Evolutionary conservation across 2,329 filamentous ascomycete genomes (phyloP).

Genomic region (Stagonosporopsis chrysanthemi): DNA sequence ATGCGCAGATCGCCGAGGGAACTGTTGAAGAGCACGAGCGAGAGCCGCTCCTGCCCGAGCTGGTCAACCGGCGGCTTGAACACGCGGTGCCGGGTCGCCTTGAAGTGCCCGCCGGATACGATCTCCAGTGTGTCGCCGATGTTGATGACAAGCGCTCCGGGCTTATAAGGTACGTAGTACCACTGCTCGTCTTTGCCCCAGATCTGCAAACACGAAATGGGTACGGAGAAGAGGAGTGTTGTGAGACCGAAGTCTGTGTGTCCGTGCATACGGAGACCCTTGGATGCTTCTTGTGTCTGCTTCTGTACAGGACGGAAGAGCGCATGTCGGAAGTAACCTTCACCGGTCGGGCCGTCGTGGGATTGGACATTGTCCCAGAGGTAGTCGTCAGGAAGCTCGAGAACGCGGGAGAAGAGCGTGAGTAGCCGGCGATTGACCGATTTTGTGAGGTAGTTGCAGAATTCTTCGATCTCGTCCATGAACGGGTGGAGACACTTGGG

Average conservation of each 20-base stretch:
- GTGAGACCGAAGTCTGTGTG: constrained; percentile 39
- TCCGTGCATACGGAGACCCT: constrained; percentile 44
- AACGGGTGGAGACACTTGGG: constrained; percentile 59
- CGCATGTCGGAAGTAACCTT: constrained; percentile 36
- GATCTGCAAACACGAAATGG: constrained; percentile 37
- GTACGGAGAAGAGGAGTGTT: constrained; percentile 35
- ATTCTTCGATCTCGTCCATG: constrained; percentile 59
- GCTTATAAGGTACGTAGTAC: constrained; percentile 38
- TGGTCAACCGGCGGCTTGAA: constrained; percentile 55
- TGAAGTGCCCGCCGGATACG: constrained; percentile 57
- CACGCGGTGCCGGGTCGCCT: constrained; percentile 56
- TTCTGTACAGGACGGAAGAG: constrained; percentile 36
- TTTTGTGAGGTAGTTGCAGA: constrained; percentile 58
- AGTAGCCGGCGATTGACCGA: constrained; percentile 55
- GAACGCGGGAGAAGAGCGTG: constrained; percentile 33
- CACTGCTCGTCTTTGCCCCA: constrained; percentile 35
- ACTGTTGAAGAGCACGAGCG: constrained; percentile 32
- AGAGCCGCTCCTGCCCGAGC: constrained; percentile 44
- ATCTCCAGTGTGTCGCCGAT: constrained; percentile 49
- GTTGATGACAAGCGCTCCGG: constrained; percentile 37
- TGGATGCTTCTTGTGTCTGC: constrained; percentile 31
- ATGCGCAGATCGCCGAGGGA: constrained; percentile 31
- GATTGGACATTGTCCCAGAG: constrained; percentile 36
- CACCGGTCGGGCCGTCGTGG: constrained; percentile 31
- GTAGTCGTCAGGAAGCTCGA: constrained; percentile 34